A percentile compares a stretch with the other conserved stretches of the same genome.
Conservation (phyloP, 2,329 filamentous ascomycete species). For the Monilinia aucupariae region DNA sequence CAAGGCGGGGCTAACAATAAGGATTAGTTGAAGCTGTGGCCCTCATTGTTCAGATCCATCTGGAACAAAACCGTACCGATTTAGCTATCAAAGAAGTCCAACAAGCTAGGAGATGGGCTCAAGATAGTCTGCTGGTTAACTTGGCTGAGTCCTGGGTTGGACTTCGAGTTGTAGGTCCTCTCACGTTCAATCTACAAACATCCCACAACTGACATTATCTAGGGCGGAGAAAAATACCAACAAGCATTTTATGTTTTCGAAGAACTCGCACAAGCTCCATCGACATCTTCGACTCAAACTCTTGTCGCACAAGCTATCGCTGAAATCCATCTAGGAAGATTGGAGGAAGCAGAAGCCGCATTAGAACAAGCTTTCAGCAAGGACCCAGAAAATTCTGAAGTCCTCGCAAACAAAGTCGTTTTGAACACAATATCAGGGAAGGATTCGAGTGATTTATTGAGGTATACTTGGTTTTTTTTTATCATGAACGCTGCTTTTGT, state of each 20-base stretch:
- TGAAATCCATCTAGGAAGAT: constrained; percentile 82
- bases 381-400: constrained; percentile 64
- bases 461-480: constrained; percentile 47
- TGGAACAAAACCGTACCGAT: constrained; percentile 86
- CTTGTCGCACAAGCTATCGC: constrained; percentile 85
- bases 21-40: constrained; percentile 66
- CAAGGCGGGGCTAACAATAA: constrained; percentile 4
- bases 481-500: not conserved
- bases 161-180: constrained; percentile 63
- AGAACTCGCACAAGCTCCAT: constrained; percentile 83
- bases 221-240: constrained; percentile 95
- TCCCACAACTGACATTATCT: constrained; percentile 33
- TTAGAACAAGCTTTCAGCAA: constrained; percentile 73
- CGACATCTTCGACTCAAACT: constrained; percentile 68
- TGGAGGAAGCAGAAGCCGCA: constrained; percentile 84
- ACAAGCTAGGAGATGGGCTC: constrained; percentile 84
- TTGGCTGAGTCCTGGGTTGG: constrained; percentile 94
- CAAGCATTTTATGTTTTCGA: constrained; percentile 97
- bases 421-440: constrained; percentile 73
- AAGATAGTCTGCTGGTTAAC: constrained; percentile 90
- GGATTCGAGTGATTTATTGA: constrained; percentile 55
- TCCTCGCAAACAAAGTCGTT: constrained; percentile 78
- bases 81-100: constrained; percentile 85
- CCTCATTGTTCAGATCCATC: constrained; percentile 84
- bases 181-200: not conserved